Base-by-base conservation (phyloP, 768 basidiomycete genomes). In the Psilocybe cyanescens region DNA sequence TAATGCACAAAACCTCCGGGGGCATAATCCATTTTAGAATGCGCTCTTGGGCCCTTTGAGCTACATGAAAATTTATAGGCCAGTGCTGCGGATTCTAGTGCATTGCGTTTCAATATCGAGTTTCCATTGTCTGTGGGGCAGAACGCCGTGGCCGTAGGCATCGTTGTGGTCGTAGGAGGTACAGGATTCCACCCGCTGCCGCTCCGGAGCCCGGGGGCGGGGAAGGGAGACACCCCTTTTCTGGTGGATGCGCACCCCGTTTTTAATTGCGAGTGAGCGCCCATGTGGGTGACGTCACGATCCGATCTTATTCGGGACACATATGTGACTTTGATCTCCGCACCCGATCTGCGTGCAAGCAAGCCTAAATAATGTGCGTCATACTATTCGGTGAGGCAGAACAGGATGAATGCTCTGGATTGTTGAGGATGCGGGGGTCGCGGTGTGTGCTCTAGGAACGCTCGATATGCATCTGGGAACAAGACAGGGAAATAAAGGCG, bases 241-340 rank as follows among this genome's bases (percentile, higher is more conserved):
- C n/a, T 47, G 46, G 46, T 49, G 41, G 31, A 44, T 28, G 55
- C 24, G 30, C 28, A 45, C 52, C 61, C 61, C 56, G 55, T 52
- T 62, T 62, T 62, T 57, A 58, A 61, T 62, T 62, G 57, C 59
- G 41, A 57, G 52, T 49, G 57, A 58, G 57, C 51, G 61, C 57
- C 61, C 57, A 58, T 47, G 37, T 53, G 61, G 47, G 61, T 62
- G 61, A 62, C 61, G 61, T 62, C 61, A 62, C 61, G 61, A 62
- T 62, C 61, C 56, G 61, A 62, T 62, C 61, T 62, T 37, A 58
- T 53, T 48, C 50, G 57, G 56, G 30, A 35, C 11, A 44, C 24
- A 35, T 33, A 31, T 28, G 17, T 24, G 24, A 5, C 16, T 56
- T 57, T 57, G 55, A 61, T 61, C 60, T 61, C 60, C 60, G 60